phyloP scores from a whole-genome alignment of 495 filamentous ascomycete genomes.

The Aspergillus olivimuriae region DNA sequence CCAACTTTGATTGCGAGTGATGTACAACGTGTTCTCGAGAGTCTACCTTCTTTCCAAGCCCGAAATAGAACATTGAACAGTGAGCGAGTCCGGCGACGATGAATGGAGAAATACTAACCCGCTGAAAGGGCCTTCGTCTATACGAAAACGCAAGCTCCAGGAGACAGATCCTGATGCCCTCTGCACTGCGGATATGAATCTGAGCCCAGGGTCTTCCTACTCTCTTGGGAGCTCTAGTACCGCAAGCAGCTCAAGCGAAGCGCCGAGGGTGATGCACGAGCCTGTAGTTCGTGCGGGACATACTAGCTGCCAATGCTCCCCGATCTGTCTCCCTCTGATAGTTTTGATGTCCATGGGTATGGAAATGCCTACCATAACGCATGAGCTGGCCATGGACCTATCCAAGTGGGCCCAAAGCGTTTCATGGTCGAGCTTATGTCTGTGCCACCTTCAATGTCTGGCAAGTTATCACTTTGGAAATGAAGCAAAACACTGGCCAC shows the following conservation, averaged over 20 bases:
- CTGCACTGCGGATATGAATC: too few species aligned
- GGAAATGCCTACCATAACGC: too few species aligned
- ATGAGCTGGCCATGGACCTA: not conserved
- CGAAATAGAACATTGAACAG: not conserved
- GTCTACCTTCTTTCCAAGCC: not conserved
- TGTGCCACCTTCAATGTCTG: not conserved
- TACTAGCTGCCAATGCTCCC: not conserved
- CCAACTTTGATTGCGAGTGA: not conserved
- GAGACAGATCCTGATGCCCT: too few species aligned
- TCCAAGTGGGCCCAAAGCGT: not conserved
- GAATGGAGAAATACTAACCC: not conserved
- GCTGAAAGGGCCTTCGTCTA: too few species aligned
- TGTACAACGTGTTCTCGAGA: not conserved
- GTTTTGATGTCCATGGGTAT: not conserved
- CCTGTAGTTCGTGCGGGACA: not conserved
- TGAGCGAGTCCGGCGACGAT: not conserved
- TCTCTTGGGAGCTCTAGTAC: too few species aligned
- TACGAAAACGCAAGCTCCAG: too few species aligned
- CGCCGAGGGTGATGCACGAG: too few species aligned
- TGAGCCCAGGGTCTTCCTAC: too few species aligned
- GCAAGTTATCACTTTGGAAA: not conserved
- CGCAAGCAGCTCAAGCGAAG: not conserved
- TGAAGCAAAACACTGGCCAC: not conserved
- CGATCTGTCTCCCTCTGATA: not conserved
- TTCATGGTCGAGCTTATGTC: slow-evolving; percentile 1